Evolutionary conservation across 1,284 basidiomycete genomes (phyloP).

Genomic region (Austroboletus novae-zelandiae): DNA sequence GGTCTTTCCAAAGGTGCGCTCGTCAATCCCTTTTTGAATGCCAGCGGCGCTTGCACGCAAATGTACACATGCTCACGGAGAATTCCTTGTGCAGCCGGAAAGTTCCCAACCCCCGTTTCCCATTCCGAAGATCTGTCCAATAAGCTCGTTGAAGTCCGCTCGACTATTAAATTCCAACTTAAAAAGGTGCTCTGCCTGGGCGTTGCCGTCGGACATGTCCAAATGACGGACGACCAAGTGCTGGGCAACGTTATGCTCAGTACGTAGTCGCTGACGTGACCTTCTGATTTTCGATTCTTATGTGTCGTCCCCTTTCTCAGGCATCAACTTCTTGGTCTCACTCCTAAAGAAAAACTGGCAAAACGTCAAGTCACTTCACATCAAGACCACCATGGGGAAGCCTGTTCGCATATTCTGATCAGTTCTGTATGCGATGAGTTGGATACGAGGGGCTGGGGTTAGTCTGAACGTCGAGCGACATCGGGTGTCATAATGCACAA

Average conservation of each 20-base stretch:
- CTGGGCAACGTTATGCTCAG: slow-evolving; percentile 96
- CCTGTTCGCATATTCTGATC: slow-evolving; percentile 85
- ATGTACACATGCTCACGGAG: slow-evolving; percentile 1
- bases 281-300: slow-evolving; percentile 6
- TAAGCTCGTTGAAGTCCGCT: slow-evolving; percentile 95
- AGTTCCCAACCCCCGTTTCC: slow-evolving; percentile 98
- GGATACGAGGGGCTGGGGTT: not conserved
- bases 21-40: not conserved
- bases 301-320: slow-evolving; percentile 34
- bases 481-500: slow-evolving; percentile 66
- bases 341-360: slow-evolving; percentile 99
- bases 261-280: slow-evolving; percentile 37
- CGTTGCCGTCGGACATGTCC: slow-evolving; percentile 96
- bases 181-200: slow-evolving; percentile 99
- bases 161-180: slow-evolving; percentile 99
- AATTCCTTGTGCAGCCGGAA: slow-evolving; percentile 69
- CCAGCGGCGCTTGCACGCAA: not conserved
- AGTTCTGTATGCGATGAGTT: not conserved
- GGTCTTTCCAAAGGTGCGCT: slow-evolving; percentile 93
- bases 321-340: slow-evolving; percentile 99
- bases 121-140: slow-evolving; percentile 89
- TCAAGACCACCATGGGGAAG: slow-evolving; percentile 99
- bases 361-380: slow-evolving; percentile 98
- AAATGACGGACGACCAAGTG: slow-evolving; percentile 98
- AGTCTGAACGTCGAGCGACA: slow-evolving; percentile 13